A percentile compares a stretch with the other conserved stretches of the same genome.
phyloP scores from a whole-genome alignment of 164 flowering plant species.

The Vitis labrusca region DNA sequence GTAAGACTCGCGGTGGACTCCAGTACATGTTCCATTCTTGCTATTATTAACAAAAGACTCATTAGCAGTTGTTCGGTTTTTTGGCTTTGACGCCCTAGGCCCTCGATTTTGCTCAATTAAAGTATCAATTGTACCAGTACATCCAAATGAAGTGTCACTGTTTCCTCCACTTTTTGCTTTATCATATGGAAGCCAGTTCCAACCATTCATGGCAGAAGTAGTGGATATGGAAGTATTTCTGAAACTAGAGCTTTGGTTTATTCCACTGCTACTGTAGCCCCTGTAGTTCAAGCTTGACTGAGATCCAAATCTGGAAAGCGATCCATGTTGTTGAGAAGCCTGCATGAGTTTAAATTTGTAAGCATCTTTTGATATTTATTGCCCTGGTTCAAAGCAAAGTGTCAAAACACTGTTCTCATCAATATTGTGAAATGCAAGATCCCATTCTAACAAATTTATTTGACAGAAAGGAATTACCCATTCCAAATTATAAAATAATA shows the following conservation, averaged over 20 bases:
- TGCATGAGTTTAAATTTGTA: conserved; percentile 15
- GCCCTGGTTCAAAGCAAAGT: too few relatives aligned
- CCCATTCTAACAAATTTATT: too few relatives aligned
- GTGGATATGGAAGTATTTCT: conserved; percentile 46
- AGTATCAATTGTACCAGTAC: conserved; percentile 55
- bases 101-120: conserved; percentile 87
- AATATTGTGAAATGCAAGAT: too few relatives aligned
- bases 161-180: conserved; percentile 58
- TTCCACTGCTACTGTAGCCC: conserved; percentile 42
- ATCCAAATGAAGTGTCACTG: conserved; percentile 43
- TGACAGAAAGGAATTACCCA: too few relatives aligned
- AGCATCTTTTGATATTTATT: too few relatives aligned
- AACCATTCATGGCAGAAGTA: conserved; percentile 36
- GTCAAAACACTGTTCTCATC: too few relatives aligned
- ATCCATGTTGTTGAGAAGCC: conserved; percentile 66
- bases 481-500: too few relatives aligned
- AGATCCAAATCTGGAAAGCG: conserved; percentile 60
- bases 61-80: conserved; percentile 49
- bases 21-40: conserved; percentile 31
- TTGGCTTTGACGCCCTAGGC: conserved; percentile 80
- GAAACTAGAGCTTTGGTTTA: conserved; percentile 48
- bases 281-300: conserved; percentile 53
- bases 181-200: conserved; percentile 52
- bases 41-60: conserved; percentile 30
- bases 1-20: too few relatives aligned